phyloP scores from a whole-genome alignment of 306 rosid species.

The Gastrolobium villosum region DNA sequence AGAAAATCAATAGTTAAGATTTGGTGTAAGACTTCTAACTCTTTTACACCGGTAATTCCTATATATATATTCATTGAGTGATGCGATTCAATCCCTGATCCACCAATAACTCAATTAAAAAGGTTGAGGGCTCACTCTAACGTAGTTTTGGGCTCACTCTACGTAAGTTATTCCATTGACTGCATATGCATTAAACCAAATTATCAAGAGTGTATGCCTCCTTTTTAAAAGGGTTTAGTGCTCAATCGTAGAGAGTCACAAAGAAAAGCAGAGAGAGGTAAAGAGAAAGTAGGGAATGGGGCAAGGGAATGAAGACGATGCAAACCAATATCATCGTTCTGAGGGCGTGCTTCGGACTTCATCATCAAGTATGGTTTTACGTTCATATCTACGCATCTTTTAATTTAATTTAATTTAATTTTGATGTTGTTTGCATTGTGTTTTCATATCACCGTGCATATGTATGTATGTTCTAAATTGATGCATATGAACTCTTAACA shows the following conservation, averaged over 20 bases:
- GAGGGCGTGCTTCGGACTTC: background rate
- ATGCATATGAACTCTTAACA: background rate
- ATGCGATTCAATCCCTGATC: no score
- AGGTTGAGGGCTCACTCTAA: no score
- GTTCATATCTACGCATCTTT: no score
- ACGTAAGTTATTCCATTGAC: no score
- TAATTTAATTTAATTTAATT: background rate
- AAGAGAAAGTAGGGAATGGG: background rate
- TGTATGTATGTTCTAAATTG: background rate
- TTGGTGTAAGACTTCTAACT: no score
- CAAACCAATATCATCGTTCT: background rate
- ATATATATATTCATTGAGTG: no score
- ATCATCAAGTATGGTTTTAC: conserved; percentile 24
- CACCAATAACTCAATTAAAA: no score
- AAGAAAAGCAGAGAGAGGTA: background rate
- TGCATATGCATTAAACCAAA: no score
- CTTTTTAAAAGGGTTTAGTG: background rate
- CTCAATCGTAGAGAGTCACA: background rate
- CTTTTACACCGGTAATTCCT: no score
- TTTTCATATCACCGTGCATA: background rate
- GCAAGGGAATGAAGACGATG: background rate
- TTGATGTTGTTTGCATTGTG: background rate
- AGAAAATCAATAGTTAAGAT: no score
- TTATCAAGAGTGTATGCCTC: background rate
- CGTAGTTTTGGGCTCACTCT: no score